A percentile compares a stretch with the other conserved stretches of the same genome.
Evolutionary conservation across 1,139 yeast species (phyloP).

Genomic region (Pichia sp.): DNA sequence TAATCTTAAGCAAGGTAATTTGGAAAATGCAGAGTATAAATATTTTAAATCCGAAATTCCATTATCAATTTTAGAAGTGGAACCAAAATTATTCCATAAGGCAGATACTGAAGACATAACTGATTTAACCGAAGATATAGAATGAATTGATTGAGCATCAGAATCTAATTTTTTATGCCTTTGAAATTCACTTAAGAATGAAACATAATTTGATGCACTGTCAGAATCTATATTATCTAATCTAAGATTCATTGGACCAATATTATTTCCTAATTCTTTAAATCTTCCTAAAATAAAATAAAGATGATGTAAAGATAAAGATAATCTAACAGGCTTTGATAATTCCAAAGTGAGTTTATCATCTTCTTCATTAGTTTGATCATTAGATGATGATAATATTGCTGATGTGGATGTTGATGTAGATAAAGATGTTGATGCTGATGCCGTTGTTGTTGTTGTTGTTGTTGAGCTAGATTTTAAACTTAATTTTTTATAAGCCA

Average conservation of each 20-base stretch:
- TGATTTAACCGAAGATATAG: constrained; percentile 58
- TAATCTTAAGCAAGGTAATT: constrained; percentile 55
- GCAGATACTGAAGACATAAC: constrained; percentile 39
- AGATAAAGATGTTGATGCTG: constrained; percentile 35
- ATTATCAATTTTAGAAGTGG: constrained; percentile 24
- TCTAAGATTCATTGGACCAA: constrained; percentile 59
- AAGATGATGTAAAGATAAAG: constrained; percentile 56
- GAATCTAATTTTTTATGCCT: constrained; percentile 43
- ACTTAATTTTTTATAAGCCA: constrained; percentile 30
- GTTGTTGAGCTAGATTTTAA: constrained; percentile 12
- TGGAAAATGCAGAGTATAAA: constrained; percentile 59
- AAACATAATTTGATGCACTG: constrained; percentile 36
- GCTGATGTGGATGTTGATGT: constrained; percentile 14
- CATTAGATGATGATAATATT: not conserved
- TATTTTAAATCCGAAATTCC: constrained; percentile 50
- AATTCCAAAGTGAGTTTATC: constrained; percentile 12
- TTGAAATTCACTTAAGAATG: constrained; percentile 39
- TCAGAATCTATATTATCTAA: constrained; percentile 56
- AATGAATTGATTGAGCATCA: constrained; percentile 55
- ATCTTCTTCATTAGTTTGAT: constrained; percentile 9
- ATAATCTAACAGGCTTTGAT: constrained; percentile 44
- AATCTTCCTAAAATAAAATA: constrained; percentile 55
- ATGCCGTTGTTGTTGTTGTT: constrained; percentile 31
- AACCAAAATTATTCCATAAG: constrained; percentile 31
- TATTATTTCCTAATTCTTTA: constrained; percentile 46